These are phyloP conservation scores for Tolypocladium cylindrosporum DNA, from an alignment of 2,329 filamentous ascomycete species.

Conservation along the genomic window DNA sequence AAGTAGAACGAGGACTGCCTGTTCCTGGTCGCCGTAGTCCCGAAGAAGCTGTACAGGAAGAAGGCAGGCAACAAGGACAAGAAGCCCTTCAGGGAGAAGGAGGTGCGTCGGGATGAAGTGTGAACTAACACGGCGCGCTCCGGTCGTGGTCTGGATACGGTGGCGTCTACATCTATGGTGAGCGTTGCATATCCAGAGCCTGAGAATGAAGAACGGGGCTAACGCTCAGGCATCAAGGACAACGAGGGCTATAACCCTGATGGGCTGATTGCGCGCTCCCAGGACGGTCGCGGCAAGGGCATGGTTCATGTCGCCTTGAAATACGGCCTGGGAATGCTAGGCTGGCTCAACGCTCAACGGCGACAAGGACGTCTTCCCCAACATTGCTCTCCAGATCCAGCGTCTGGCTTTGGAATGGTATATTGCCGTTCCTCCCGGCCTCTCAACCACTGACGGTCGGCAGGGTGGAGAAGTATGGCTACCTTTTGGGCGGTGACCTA, in stretches of 20 bases:
- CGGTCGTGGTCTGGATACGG: slow-evolving; percentile 39
- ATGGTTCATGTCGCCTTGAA: no score
- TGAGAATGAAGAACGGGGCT: background rate
- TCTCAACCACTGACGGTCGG: background rate
- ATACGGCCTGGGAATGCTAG: no score
- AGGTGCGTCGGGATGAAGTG: background rate
- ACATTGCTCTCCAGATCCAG: slow-evolving; percentile 41
- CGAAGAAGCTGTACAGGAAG: slow-evolving; percentile 23
- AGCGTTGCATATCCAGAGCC: background rate
- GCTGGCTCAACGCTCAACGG: slow-evolving; percentile 28
- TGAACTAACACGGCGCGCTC: slow-evolving; percentile 12
- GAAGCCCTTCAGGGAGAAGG: background rate
- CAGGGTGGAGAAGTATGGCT: slow-evolving; percentile 34
- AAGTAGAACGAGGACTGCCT: slow-evolving; percentile 30
- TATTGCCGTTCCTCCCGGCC: background rate
- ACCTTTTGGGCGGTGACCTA: slow-evolving; percentile 39
- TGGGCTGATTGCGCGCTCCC: no score
- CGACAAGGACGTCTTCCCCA: slow-evolving; percentile 23
- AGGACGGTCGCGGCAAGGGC: no score
- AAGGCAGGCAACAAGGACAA: background rate
- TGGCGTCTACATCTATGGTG: slow-evolving; percentile 24
- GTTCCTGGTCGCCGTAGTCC: slow-evolving; percentile 34
- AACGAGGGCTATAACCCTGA: slow-evolving; percentile 19
- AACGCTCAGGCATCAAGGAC: slow-evolving; percentile 17
- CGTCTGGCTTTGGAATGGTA: slow-evolving; percentile 36